Conservation (phyloP, 306 rosid species). For the Chamaecrista fasciculata region DNA sequence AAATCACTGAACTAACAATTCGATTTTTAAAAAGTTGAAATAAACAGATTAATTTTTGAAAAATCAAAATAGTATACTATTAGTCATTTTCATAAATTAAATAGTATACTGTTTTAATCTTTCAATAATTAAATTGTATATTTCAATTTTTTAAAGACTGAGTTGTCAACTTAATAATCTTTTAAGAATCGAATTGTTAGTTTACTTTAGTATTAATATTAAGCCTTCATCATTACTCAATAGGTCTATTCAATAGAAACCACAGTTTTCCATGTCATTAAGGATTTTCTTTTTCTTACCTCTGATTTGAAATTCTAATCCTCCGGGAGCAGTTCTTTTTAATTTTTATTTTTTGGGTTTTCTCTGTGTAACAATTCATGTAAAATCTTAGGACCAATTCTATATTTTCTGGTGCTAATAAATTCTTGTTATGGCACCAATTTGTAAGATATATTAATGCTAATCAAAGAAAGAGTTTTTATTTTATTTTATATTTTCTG, state of each 20-base stretch:
- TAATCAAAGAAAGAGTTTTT: conserved; percentile 48
- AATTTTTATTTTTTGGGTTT: conserved; percentile 12
- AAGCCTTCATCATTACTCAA: conserved; percentile 3
- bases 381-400: conserved; percentile 64
- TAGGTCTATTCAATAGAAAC: not conserved
- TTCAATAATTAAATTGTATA: too few species aligned
- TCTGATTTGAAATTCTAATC: conserved; percentile 44
- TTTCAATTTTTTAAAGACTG: too few species aligned
- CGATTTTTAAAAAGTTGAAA: too few species aligned
- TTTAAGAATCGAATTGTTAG: too few species aligned
- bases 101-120: too few species aligned
- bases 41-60: too few species aligned
- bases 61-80: too few species aligned
- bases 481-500: too few species aligned
- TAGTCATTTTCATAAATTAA: too few species aligned
- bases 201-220: not conserved
- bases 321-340: conserved; percentile 35
- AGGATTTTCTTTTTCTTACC: conserved; percentile 1
- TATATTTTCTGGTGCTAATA: conserved; percentile 63
- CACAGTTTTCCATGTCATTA: not conserved
- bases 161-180: too few species aligned
- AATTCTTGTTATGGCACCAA: conserved; percentile 47
- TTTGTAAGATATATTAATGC: conserved; percentile 72
- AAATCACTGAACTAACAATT: too few species aligned
- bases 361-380: conserved; percentile 46